Evolutionary conservation across 139 green algal genomes (phyloP).

Genomic region (Raphidocelis subcapitata): DNA sequence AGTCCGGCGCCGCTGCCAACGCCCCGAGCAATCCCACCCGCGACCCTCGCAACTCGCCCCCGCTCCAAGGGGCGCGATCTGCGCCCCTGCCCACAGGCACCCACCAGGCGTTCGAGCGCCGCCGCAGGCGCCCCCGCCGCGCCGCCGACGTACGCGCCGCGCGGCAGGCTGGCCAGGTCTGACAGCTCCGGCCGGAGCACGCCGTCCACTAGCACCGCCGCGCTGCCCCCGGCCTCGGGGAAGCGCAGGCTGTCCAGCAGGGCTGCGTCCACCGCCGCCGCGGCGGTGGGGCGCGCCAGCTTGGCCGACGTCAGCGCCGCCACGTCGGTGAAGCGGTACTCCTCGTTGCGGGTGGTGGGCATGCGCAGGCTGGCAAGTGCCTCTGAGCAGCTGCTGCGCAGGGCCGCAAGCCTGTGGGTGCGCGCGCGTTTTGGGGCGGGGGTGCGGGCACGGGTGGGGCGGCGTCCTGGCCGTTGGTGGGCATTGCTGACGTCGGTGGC

Average conservation of each 20-base stretch:
- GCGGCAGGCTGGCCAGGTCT: constrained; percentile 40
- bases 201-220: constrained; percentile 47
- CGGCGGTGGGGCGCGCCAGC: constrained; percentile 8
- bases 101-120: constrained; percentile 40
- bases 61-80: too few species aligned
- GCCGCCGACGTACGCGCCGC: constrained; percentile 63
- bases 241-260: constrained; percentile 11
- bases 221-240: constrained; percentile 24
- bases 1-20: too few species aligned
- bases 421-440: too few species aligned
- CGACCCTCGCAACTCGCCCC: too few species aligned
- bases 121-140: constrained; percentile 52
- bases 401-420: constrained; percentile 16
- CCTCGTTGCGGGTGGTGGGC: constrained; percentile 78
- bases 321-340: constrained; percentile 89
- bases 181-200: constrained; percentile 42
- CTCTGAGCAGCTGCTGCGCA: constrained; percentile 34
- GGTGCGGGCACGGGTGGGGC: too few species aligned
- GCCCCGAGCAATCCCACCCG: too few species aligned
- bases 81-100: background rate
- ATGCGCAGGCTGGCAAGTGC: constrained; percentile 65
- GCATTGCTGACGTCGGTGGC: too few species aligned
- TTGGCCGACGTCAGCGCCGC: constrained; percentile 38
- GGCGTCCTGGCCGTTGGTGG: too few species aligned
- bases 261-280: constrained; percentile 13